These are phyloP conservation scores for Hanseniaspora nectarophila DNA, from an alignment of 805 yeast genomes.

Conservation along the genomic window DNA sequence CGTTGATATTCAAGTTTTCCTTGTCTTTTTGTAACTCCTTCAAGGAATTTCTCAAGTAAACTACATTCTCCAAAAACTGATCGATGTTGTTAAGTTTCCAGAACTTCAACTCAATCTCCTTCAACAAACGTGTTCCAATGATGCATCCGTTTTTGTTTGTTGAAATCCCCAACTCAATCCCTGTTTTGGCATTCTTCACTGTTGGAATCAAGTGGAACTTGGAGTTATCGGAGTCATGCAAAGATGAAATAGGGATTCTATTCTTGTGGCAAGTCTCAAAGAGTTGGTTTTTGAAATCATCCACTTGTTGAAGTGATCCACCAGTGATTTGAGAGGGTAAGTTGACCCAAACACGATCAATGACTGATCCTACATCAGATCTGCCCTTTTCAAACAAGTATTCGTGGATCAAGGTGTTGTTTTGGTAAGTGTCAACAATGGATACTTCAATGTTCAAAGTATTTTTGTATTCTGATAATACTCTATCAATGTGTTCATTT, in stretches of 20 bases:
- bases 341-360: conserved; percentile 66
- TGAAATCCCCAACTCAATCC: conserved; percentile 67
- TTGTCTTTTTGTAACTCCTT: conserved; percentile 29
- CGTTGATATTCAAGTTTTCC: not conserved
- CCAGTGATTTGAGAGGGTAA: conserved; percentile 25
- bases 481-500: conserved; percentile 22
- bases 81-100: conserved; percentile 53
- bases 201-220: conserved; percentile 70
- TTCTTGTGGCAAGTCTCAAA: conserved; percentile 41
- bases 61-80: conserved; percentile 55
- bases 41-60: conserved; percentile 40
- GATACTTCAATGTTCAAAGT: conserved; percentile 24
- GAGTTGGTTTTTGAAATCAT: conserved; percentile 31
- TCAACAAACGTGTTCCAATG: conserved; percentile 63
- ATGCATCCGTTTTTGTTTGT: conserved; percentile 87
- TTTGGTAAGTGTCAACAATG: conserved; percentile 18
- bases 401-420: not conserved
- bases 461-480: conserved; percentile 17
- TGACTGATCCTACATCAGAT: conserved; percentile 45
- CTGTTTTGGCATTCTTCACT: conserved; percentile 38
- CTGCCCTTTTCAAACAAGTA: conserved; percentile 37
- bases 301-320: conserved; percentile 10
- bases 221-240: conserved; percentile 59
- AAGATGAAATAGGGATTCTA: conserved; percentile 73
- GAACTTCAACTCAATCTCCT: conserved; percentile 54